phyloP scores from a whole-genome alignment of 345 rosid species.

The Hibiscus mutabilis region DNA sequence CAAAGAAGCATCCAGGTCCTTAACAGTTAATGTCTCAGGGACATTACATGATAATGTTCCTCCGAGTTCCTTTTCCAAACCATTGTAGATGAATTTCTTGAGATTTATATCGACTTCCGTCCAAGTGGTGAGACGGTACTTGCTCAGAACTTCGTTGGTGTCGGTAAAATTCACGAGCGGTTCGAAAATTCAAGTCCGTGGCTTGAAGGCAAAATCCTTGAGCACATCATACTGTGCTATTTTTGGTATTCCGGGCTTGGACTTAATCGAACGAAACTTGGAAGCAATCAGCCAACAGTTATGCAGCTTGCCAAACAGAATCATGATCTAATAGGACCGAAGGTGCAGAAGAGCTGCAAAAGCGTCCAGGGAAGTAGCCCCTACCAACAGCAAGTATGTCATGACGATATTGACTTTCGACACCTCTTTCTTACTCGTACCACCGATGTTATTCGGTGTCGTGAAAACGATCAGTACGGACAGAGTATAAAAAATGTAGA shows the following conservation, averaged over 20 bases:
- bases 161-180: background rate
- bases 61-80: background rate
- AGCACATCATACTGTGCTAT: background rate
- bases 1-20: background rate
- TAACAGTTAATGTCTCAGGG: background rate
- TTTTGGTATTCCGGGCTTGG: background rate
- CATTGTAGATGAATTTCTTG: background rate
- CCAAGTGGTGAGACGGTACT: background rate
- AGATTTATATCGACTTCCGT: background rate
- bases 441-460: background rate
- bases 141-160: background rate
- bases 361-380: background rate
- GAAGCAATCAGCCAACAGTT: background rate
- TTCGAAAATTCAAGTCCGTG: fast-evolving
- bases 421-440: background rate
- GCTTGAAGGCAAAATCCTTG: background rate
- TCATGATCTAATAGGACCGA: background rate
- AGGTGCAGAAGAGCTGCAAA: background rate
- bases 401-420: background rate
- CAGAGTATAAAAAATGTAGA: background rate
- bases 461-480: background rate
- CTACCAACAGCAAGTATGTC: background rate
- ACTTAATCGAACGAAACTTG: background rate
- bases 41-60: background rate
- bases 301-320: background rate